Percentiles rank a stretch among this genome's conserved stretches.
These are phyloP conservation scores for Cronartium ribicola DNA, from an alignment of 1,284 basidiomycete genomes.

Conservation along the genomic window DNA sequence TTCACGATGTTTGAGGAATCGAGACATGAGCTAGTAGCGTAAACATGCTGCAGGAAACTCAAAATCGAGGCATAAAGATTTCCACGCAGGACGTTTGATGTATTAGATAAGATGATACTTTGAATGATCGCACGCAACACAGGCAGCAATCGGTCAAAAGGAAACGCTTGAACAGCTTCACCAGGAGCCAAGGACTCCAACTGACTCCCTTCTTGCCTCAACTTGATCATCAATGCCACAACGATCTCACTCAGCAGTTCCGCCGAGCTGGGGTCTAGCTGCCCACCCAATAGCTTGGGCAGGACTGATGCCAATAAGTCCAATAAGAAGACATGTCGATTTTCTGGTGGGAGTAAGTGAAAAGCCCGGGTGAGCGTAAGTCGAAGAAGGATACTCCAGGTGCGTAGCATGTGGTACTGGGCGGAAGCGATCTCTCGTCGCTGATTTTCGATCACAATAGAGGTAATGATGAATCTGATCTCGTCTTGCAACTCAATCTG, in stretches of 20 bases:
- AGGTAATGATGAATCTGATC: conserved; percentile 69
- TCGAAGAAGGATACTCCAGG: conserved; percentile 78
- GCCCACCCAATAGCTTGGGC: conserved; percentile 54
- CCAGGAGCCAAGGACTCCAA: conserved; percentile 30
- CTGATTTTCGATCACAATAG: conserved; percentile 79
- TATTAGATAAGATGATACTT: conserved; percentile 33
- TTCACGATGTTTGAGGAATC: conserved; percentile 8
- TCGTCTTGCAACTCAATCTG: conserved; percentile 68
- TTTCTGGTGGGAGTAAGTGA: conserved; percentile 69
- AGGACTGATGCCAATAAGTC: conserved; percentile 71
- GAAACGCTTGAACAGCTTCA: conserved; percentile 41
- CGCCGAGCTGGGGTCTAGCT: conserved; percentile 67
- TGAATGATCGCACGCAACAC: conserved; percentile 39
- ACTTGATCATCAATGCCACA: conserved; percentile 40
- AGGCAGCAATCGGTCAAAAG: conserved; percentile 36
- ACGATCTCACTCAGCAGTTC: conserved; percentile 40
- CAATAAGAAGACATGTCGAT: conserved; percentile 76
- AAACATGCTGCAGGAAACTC: conserved; percentile 40
- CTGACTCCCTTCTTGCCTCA: conserved; percentile 35
- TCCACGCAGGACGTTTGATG: conserved; percentile 35
- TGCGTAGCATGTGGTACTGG: conserved; percentile 65
- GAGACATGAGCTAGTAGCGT: conserved; percentile 23
- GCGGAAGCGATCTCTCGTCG: conserved; percentile 72
- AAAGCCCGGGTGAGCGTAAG: conserved; percentile 79
- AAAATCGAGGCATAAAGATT: conserved; percentile 42